Evolutionary conservation across 2,329 filamentous ascomycete species (phyloP), one percentile per base, ranked within the genome.

Genomic region (Myriosclerotinia curreyana): DNA sequence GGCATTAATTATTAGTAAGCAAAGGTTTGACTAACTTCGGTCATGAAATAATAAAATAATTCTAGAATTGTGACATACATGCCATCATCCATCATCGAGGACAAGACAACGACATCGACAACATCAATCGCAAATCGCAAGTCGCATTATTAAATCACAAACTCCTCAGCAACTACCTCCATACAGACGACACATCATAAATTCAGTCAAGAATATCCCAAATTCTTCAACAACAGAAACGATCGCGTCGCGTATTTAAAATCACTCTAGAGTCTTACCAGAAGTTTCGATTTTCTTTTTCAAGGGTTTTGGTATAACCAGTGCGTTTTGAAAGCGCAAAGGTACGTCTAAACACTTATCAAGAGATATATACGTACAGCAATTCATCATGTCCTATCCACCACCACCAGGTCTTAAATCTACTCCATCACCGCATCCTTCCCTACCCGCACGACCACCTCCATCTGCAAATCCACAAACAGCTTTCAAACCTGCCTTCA

Each of bases 341-440:
- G 74, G 74, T 75, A 75, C 74, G 74, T 75, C 69, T 71, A 71
- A 59, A 72, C 68, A 71, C 68, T 71, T 66, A 71, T 56, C 51
- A 62, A 62, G 44, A 70, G 69, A 69, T 67, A 66, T 65, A 69
- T 67, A 70, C 69, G 72, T 68, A 68, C 71, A 74, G 70, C 69
- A 71, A 72, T 86, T 86, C 84, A 87, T 86, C 83, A 94, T 94
- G 91, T 88, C 90, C 79, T 91, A 91, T 83, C 88, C 90, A 79
- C 88, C 88, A 75, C 89, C 89, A 89, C 89, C 91, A 91, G 90
- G 90, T 85, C 79, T 85, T 77, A 75, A 67, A 75, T 71, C 76
- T 74, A 71, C 79, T 72, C 69, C 76, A 66, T 69, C 77, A 70
- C 72, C 77, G 42, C 79, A 84, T 72, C 83, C 85, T 52, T 91